Evolutionary conservation across 495 filamentous ascomycete genomes (phyloP).

Genomic region (Neurospora intermedia): DNA sequence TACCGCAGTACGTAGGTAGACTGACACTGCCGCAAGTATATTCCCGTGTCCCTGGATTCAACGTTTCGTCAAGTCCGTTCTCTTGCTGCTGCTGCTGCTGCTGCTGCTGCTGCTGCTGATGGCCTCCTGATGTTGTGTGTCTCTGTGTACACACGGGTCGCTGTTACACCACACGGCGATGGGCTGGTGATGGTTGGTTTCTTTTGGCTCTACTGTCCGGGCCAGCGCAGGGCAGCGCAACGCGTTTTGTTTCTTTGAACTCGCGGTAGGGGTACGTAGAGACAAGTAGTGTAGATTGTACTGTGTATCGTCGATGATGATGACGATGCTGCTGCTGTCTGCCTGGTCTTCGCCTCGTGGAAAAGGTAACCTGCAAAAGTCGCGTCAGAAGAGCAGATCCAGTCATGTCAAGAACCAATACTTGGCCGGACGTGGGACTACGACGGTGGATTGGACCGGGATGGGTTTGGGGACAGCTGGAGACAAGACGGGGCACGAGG

Average conservation of each 20-base stretch:
- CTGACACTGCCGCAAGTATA: background rate
- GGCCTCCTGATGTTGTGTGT: constrained; percentile 6
- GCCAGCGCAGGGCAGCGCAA: constrained; percentile 15
- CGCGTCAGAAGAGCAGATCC: constrained; percentile 23
- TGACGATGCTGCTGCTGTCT: background rate
- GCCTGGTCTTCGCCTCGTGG: constrained; percentile 10
- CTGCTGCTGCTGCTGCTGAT: background rate
- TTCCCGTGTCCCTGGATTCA: constrained; percentile 18
- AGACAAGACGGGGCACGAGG: background rate
- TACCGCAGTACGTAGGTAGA: background rate
- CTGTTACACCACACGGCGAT: constrained; percentile 25
- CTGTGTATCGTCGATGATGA: background rate
- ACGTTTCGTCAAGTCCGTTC: constrained; percentile 3
- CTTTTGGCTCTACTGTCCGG: background rate
- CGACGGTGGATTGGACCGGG: background rate
- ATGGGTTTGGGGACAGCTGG: background rate
- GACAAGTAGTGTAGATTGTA: background rate
- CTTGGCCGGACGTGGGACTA: background rate
- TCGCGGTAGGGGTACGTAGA: constrained; percentile 4
- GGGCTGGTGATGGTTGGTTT: constrained; percentile 22
- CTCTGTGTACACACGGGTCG: constrained; percentile 16
- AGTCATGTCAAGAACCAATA: background rate
- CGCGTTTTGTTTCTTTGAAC: constrained; percentile 4
- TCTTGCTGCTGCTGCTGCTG: background rate
- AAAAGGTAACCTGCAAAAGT: constrained; percentile 24